These are phyloP conservation scores for Globisporangium lucens DNA, from an alignment of 352 stramenopile genomes.

Conservation along the genomic window DNA sequence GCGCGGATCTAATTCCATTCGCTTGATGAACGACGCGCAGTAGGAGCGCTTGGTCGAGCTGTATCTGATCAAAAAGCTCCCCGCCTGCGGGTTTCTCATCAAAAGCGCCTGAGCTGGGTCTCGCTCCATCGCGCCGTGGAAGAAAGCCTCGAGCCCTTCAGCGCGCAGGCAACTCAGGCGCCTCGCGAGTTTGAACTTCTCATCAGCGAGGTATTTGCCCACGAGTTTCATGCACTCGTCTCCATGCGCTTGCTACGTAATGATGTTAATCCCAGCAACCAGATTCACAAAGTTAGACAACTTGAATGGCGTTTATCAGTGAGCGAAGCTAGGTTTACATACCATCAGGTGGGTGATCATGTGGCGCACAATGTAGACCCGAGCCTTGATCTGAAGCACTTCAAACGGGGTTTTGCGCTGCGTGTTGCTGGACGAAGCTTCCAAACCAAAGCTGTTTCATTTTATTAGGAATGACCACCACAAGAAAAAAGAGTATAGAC, in stretches of 20 bases:
- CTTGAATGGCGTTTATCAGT: neutral
- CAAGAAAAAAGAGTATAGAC: neutral
- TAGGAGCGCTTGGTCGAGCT: conserved; percentile 57
- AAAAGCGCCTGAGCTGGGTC: conserved; percentile 49
- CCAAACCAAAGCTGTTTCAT: conserved; percentile 50
- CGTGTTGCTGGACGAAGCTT: conserved; percentile 19
- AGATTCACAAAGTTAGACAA: neutral
- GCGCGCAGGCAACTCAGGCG: conserved; percentile 49
- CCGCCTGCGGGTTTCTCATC: conserved; percentile 19
- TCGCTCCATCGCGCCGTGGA: conserved; percentile 69
- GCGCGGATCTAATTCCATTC: conserved; percentile 30
- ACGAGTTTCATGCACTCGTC: conserved; percentile 55
- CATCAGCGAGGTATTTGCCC: conserved; percentile 48
- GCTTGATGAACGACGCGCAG: conserved; percentile 67
- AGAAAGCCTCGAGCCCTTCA: conserved; percentile 71
- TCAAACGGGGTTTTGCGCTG: conserved; percentile 17
- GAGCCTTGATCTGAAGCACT: conserved; percentile 23
- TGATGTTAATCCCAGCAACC: neutral
- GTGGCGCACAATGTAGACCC: conserved; percentile 77
- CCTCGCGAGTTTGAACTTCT: conserved; percentile 66
- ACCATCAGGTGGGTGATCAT: conserved; percentile 74
- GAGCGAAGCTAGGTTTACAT: conserved; percentile 8
- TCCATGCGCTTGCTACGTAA: conserved; percentile 45
- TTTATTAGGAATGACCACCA: neutral
- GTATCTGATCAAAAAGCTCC: conserved; percentile 79